Base-by-base conservation (phyloP, 371 early-diverging fungal genomes). In the Quaeritorhiza haematococci region DNA sequence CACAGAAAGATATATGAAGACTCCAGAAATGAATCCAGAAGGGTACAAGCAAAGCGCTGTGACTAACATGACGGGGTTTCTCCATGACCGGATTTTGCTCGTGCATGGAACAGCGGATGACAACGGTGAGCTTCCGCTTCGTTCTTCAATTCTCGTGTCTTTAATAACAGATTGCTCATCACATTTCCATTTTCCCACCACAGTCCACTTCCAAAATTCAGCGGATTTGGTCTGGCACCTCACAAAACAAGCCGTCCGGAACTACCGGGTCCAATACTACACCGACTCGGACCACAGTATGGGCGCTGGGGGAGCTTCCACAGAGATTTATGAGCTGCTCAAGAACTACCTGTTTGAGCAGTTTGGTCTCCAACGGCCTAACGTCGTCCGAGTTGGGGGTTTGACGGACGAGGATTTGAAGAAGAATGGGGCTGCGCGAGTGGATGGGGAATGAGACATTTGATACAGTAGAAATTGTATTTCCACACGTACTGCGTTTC, bases 1-100 rank as follows among this genome's bases (percentile, higher is more conserved):
- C 68, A 96, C 98, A 2, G 98, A 98, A 70, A 79, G 98, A 45
- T 97, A 93, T 69, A 93, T 98, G 96, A 84, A 84, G 59, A 86
- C 89, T 21, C 96, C 95, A 8, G 41, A 74, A 38, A 29, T 71
- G 49, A 97, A 97, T 64, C 68, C 75, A 3, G 67, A 70, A 38
- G 96, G 96, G 1, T 98, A 96, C 74, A 73, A 72, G 33, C 35
- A 72, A 17, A 88, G 89, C 49, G 86, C 92, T 0, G 87, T 98
- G 0, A 69, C 66, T 38, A 86, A 90, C 55, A 86, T 90, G 85
- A 80, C 79, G 0, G 93, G 91, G 0, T 96, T 98, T 69, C 73
- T 73, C 34, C 74, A 88, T 52, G 71, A 84, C 0, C 74, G 85
- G 27, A 95, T 85, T 61, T 70, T 98, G 19, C 64, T 96, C 26